These are phyloP conservation scores for Euptelea pleiosperma DNA, from an alignment of 164 flowering plant genomes.

Conservation along the genomic window DNA sequence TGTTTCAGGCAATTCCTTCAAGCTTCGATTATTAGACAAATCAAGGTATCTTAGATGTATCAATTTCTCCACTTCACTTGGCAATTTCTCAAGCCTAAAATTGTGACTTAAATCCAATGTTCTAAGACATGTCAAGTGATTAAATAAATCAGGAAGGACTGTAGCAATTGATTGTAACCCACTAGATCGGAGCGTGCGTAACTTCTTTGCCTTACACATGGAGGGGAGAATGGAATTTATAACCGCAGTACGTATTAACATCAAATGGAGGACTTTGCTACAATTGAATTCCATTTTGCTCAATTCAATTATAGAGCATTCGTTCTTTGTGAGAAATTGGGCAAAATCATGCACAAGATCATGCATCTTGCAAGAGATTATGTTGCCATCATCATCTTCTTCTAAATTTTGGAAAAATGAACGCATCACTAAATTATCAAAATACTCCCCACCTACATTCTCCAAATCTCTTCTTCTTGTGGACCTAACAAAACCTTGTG, in stretches of 20 bases:
- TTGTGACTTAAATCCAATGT: background rate
- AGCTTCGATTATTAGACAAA: background rate
- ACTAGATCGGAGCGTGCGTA: constrained; percentile 10
- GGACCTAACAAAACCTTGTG: constrained; percentile 7
- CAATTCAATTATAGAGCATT: background rate
- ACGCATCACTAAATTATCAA: constrained; percentile 7
- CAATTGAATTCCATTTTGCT: background rate
- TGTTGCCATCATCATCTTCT: background rate
- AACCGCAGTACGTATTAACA: too few species aligned
- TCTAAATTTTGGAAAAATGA: constrained; percentile 5
- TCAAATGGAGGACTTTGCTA: background rate
- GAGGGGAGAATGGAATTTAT: background rate
- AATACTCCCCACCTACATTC: constrained; percentile 1
- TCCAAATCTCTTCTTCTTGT: background rate
- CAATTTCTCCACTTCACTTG: background rate
- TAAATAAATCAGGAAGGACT: background rate
- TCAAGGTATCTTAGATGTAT: constrained; percentile 8
- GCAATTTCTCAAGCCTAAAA: background rate
- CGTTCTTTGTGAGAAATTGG: background rate
- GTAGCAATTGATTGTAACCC: background rate
- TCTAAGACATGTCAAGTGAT: background rate
- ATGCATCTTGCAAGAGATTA: constrained; percentile 8
- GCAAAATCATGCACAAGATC: constrained; percentile 9
- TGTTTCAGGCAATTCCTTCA: constrained; percentile 2
- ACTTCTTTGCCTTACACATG: background rate